phyloP scores from a whole-genome alignment of 768 basidiomycete species.

The Serendipita sp. region DNA sequence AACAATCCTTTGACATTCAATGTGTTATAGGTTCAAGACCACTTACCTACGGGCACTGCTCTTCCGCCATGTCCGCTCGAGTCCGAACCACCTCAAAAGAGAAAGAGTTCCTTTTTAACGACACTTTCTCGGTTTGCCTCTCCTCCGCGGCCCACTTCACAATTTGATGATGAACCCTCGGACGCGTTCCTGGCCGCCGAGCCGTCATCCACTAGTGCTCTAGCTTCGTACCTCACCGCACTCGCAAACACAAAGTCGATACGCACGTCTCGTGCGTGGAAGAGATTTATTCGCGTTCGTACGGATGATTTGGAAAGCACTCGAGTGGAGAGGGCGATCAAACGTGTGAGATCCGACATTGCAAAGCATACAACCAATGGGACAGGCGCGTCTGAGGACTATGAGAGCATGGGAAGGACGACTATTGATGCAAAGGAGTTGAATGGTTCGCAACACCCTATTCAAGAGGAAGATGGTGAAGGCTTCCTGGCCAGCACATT shows the following conservation, averaged over 20 bases:
- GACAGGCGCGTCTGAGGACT: neutral
- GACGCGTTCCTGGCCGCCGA: constrained; percentile 41
- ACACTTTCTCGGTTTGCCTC: constrained; percentile 74
- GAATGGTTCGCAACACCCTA: neutral
- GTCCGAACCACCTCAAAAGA: constrained; percentile 28
- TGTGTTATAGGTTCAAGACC: neutral
- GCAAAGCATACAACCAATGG: constrained; percentile 37
- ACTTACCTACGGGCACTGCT: constrained; percentile 16
- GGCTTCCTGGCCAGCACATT: neutral
- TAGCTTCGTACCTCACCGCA: constrained; percentile 68
- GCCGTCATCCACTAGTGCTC: constrained; percentile 33
- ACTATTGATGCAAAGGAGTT: neutral
- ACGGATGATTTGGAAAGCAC: constrained; percentile 81
- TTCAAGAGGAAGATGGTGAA: constrained; percentile 4
- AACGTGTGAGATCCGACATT: constrained; percentile 72
- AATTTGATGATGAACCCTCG: constrained; percentile 26
- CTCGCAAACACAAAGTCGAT: constrained; percentile 52
- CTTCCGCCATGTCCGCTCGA: constrained; percentile 27
- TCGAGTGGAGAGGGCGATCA: constrained; percentile 74
- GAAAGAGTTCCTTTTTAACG: constrained; percentile 72
- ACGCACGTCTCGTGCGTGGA: constrained; percentile 59
- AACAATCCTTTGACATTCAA: neutral
- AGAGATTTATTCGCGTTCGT: constrained; percentile 69
- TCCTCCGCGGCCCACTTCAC: constrained; percentile 31
- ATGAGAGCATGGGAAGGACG: neutral